These are phyloP conservation scores for Neurospora sublineolata DNA, from an alignment of 495 filamentous ascomycete genomes.

Conservation along the genomic window DNA sequence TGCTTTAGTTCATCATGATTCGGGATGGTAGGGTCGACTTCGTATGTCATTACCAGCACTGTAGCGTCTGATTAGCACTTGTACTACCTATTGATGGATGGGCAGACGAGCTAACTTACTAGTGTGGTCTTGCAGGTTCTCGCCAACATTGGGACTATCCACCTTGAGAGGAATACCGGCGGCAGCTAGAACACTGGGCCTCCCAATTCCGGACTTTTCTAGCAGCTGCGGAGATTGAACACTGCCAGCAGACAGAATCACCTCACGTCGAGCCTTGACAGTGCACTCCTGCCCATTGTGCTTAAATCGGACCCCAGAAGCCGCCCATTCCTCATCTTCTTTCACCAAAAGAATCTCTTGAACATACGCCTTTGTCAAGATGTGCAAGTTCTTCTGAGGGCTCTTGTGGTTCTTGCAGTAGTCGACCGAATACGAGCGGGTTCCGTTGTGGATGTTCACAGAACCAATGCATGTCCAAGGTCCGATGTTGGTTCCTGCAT, in stretches of 20 bases:
- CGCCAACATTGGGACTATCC: slow-evolving; percentile 38
- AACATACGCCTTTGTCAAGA: slow-evolving; percentile 31
- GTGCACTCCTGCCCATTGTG: slow-evolving; percentile 19
- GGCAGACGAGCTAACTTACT: slow-evolving; percentile 19
- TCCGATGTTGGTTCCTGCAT: slow-evolving; percentile 33
- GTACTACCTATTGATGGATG: background rate
- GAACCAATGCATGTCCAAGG: slow-evolving; percentile 34
- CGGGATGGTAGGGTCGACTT: slow-evolving; percentile 32
- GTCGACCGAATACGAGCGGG: slow-evolving; percentile 37
- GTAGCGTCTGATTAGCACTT: background rate
- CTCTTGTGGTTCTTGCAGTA: slow-evolving; percentile 28
- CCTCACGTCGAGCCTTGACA: slow-evolving; percentile 28
- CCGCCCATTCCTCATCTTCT: slow-evolving; percentile 17
- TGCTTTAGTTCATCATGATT: slow-evolving; percentile 30
- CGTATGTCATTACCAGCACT: slow-evolving; percentile 37
- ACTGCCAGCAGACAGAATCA: slow-evolving; percentile 43
- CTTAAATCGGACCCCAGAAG: slow-evolving; percentile 33
- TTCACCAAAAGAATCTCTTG: slow-evolving; percentile 26
- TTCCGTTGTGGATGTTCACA: slow-evolving; percentile 23
- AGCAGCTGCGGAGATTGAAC: slow-evolving; percentile 44
- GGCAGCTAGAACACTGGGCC: slow-evolving; percentile 22
- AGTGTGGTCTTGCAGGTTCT: slow-evolving; percentile 47
- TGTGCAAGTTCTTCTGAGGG: slow-evolving; percentile 28
- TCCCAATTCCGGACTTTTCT: slow-evolving; percentile 47
- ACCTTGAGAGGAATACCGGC: slow-evolving; percentile 34